These are phyloP conservation scores for Phytophthora vignae DNA, from an alignment of 352 stramenopile species.

Conservation along the genomic window DNA sequence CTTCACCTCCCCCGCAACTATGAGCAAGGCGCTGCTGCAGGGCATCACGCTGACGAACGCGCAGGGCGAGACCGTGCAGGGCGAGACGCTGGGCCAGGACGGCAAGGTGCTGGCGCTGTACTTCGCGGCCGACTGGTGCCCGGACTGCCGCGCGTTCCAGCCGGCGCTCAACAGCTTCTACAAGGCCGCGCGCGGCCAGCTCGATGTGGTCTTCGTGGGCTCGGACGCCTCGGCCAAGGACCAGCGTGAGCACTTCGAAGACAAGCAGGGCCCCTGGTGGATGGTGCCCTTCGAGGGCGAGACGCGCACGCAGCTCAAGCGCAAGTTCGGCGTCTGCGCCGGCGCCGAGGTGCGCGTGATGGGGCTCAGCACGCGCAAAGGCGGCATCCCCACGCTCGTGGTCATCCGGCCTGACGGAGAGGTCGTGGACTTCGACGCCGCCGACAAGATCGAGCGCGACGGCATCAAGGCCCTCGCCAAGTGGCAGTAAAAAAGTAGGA, in stretches of 20 bases:
- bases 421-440: constrained; percentile 74
- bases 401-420: constrained; percentile 69
- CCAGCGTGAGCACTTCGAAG: constrained; percentile 66
- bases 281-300: constrained; percentile 74
- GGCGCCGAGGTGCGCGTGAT: constrained; percentile 65
- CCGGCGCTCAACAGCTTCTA: constrained; percentile 82
- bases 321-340: constrained; percentile 82
- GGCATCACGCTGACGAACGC: constrained; percentile 67
- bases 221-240: constrained; percentile 70
- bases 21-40: constrained; percentile 57
- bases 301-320: constrained; percentile 77
- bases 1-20: constrained; percentile 17
- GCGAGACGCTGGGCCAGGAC: constrained; percentile 48
- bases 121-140: constrained; percentile 88
- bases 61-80: constrained; percentile 50
- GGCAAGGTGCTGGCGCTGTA: constrained; percentile 78
- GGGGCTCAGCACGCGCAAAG: constrained; percentile 65
- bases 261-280: constrained; percentile 85
- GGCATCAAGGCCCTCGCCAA: constrained; percentile 50
- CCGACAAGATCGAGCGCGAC: constrained; percentile 65
- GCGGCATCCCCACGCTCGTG: constrained; percentile 80
- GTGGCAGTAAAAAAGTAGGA: constrained; percentile 37
- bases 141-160: constrained; percentile 84
- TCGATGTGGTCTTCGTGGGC: constrained; percentile 85
- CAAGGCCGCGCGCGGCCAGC: constrained; percentile 46